Evolutionary conservation across 257 asterid genomes (phyloP).

Genomic region (Solanum phureja): DNA sequence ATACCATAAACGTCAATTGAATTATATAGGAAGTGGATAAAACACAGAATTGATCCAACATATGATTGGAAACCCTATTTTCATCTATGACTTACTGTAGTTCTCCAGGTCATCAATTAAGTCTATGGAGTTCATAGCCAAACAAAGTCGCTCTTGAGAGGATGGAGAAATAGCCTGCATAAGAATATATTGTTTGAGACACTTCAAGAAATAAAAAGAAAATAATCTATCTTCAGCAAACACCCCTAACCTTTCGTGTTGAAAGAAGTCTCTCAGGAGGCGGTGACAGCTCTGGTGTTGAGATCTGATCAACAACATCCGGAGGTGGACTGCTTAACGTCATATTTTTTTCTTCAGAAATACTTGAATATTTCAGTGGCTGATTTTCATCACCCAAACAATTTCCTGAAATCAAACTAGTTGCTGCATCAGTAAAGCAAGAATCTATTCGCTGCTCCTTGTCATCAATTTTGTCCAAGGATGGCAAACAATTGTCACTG

Average conservation of each 20-base stretch:
- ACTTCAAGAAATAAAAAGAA: background rate
- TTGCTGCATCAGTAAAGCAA: constrained; percentile 1
- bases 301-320: constrained; percentile 15
- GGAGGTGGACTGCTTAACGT: constrained; percentile 16
- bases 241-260: constrained; percentile 53
- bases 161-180: constrained; percentile 73
- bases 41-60: background rate
- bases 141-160: constrained; percentile 48
- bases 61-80: background rate
- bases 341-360: constrained; percentile 19
- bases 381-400: constrained; percentile 17
- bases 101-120: constrained; percentile 14
- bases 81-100: constrained; percentile 40
- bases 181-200: constrained; percentile 5
- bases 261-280: constrained; percentile 70
- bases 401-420: constrained; percentile 9
- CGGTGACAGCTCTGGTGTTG: constrained; percentile 22
- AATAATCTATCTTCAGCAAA: constrained; percentile 8
- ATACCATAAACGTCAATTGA: background rate
- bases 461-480: constrained; percentile 13
- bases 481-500: constrained; percentile 15
- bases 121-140: constrained; percentile 44
- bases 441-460: constrained; percentile 20
- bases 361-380: constrained; percentile 11
- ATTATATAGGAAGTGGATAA: background rate